phyloP scores from a whole-genome alignment of 2,329 filamentous ascomycete species.

The Diaporthe citri region DNA sequence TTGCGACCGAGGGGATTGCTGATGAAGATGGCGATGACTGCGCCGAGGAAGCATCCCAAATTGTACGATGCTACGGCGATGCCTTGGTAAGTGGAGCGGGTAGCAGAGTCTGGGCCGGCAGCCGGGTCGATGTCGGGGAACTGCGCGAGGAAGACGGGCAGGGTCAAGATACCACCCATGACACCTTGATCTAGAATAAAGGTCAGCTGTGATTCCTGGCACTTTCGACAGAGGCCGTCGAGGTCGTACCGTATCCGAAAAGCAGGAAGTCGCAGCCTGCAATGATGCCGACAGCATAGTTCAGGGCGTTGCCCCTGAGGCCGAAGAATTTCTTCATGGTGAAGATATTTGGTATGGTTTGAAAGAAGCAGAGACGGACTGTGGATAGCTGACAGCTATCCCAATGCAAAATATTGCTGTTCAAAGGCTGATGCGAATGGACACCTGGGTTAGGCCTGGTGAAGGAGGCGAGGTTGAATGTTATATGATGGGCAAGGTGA shows the following conservation, averaged over 20 bases:
- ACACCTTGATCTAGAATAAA: slow-evolving; percentile 77
- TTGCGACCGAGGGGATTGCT: slow-evolving; percentile 57
- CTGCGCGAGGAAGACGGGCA: slow-evolving; percentile 68
- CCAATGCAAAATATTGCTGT: not conserved
- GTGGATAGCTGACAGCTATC: not conserved
- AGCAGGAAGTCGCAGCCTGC: slow-evolving; percentile 80
- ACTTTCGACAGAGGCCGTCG: not conserved
- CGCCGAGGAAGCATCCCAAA: slow-evolving; percentile 49
- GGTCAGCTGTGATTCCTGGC: slow-evolving; percentile 43
- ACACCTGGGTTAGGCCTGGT: no score
- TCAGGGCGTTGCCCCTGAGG: slow-evolving; percentile 74
- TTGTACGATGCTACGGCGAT: slow-evolving; percentile 53
- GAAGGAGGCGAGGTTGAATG: not conserved
- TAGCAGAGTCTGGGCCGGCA: slow-evolving; percentile 51
- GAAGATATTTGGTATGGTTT: not conserved
- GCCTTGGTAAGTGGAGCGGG: slow-evolving; percentile 63
- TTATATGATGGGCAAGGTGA: slow-evolving; percentile 24
- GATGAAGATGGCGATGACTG: slow-evolving; percentile 49
- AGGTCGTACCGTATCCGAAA: slow-evolving; percentile 64
- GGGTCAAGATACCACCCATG: slow-evolving; percentile 80
- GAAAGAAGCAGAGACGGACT: not conserved
- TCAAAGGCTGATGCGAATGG: not conserved
- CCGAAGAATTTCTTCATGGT: slow-evolving; percentile 67
- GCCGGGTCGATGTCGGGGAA: slow-evolving; percentile 68
- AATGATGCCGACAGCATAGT: slow-evolving; percentile 77